Base-by-base conservation (phyloP, 306 rosid species). In the Morella rubra region DNA sequence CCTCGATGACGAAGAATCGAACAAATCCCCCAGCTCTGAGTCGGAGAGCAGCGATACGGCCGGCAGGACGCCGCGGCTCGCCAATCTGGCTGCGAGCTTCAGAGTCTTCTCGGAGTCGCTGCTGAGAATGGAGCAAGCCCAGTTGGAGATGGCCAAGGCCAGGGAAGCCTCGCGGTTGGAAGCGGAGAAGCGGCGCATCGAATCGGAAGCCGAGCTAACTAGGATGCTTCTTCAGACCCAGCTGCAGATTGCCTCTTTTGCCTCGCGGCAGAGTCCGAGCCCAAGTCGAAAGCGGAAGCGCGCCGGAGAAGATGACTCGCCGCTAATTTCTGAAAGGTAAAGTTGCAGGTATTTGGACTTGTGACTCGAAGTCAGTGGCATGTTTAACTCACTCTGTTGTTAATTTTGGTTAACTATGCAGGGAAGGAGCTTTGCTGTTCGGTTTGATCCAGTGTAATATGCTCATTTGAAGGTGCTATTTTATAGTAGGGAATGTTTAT, bases 121-220 rank as follows among this genome's bases (percentile, higher is more conserved):
- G 76, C 46, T 80, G 77, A 77, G 80, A 20, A 77, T 49, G 82
- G 86, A 79, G 73, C 80, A 72, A 24, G 71, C 83, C 14, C 87
- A 86, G 76, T 69, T 80, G 77, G 87, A 86, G 85, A 78, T 83
- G 78, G 72, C 81, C 69, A 86, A 81, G 85, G 78, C 69, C 53
- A 80, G 81, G 77, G 87, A 86, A 81, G 77, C 74, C 62, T 64
- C 84, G 62, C 81, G 85, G 15, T 65, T 86, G 55, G 77, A 78
- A 58, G 77, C 84, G 68, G 89, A 86, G 76, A 83, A 62, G 42
- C 80, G 82, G 77, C 77, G 85, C 14, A 12, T 60, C 44, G 89
- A 86, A 61, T 67, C 71, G 70, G 85, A 85, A 67, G 83, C 81
- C 53, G 88, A 81, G 82, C 22, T 83, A 79, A 83, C 89, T 53